A percentile compares a stretch with the other conserved stretches of the same genome.
Conservation (phyloP, 192 early-diverging fungal genomes). For the Coemansia sp. region DNA sequence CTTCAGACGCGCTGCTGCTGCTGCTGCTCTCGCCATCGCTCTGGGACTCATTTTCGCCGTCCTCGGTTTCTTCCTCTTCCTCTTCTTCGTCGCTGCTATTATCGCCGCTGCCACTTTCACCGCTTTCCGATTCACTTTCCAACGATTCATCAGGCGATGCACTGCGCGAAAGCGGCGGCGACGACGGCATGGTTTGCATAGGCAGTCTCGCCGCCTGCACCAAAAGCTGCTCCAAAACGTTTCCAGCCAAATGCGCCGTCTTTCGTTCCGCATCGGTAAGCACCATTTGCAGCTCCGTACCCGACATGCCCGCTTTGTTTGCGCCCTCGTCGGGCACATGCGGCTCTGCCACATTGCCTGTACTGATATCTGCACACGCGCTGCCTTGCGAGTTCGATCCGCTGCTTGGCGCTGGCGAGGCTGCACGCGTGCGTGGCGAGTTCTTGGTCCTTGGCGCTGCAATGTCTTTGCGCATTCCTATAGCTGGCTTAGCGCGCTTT, state of each 20-base stretch:
- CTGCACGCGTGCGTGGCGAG: not conserved
- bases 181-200: not conserved
- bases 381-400: not conserved
- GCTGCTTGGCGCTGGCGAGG: slow-evolving; percentile 1
- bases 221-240: slow-evolving; percentile 42
- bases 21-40: slow-evolving; percentile 2
- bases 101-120: not conserved
- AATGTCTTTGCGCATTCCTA: not conserved
- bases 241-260: slow-evolving; percentile 15
- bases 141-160: not conserved
- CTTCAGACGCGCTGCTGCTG: slow-evolving; percentile 1
- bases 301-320: not conserved
- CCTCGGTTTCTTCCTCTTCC: not conserved
- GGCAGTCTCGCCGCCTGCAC: slow-evolving; percentile 34
- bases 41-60: not conserved
- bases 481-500: slow-evolving; percentile 4
- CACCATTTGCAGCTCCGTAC: not conserved
- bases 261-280: slow-evolving; percentile 19
- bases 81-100: not conserved
- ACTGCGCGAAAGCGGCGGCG: not conserved
- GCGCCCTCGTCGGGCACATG: not conserved
- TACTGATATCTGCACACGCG: not conserved
- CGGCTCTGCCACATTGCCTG: not conserved
- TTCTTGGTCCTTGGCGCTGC: not conserved
- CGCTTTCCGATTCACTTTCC: not conserved